Conservation (phyloP, 805 yeast genomes). For the Cyberlindnera euphorbiae region DNA sequence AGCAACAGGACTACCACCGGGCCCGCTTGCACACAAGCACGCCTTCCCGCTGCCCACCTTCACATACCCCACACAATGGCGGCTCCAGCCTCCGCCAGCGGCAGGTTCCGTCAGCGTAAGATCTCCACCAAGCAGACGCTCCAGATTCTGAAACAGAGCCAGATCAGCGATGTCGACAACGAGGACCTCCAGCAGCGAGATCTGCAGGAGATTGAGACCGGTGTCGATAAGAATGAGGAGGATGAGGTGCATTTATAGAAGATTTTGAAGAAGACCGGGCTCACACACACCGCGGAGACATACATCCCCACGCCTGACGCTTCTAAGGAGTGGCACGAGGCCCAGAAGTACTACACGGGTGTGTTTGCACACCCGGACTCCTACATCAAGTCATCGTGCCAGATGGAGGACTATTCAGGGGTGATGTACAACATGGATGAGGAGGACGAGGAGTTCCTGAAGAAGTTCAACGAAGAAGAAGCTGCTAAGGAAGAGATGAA, state of each 20-base stretch:
- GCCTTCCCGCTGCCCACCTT: neutral
- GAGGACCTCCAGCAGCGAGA: slow-evolving; percentile 76
- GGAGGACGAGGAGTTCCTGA: slow-evolving; percentile 66
- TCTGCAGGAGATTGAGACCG: slow-evolving; percentile 86
- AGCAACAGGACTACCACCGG: too few relatives aligned
- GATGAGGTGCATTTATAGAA: slow-evolving; percentile 94
- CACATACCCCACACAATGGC: slow-evolving; percentile 3
- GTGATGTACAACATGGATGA: slow-evolving; percentile 89
- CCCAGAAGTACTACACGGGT: slow-evolving; percentile 62
- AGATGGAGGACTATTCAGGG: slow-evolving; percentile 93
- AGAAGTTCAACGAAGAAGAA: slow-evolving; percentile 33
- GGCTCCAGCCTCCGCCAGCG: slow-evolving; percentile 25
- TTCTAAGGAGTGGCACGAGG: slow-evolving; percentile 75
- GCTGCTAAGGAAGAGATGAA: slow-evolving; percentile 15
- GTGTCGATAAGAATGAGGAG: slow-evolving; percentile 97
- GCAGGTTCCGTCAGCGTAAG: slow-evolving; percentile 85
- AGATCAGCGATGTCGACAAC: slow-evolving; percentile 74
- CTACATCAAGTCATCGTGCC: slow-evolving; percentile 85
- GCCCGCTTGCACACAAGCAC: too few relatives aligned
- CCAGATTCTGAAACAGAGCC: slow-evolving; percentile 69
- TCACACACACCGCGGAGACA: slow-evolving; percentile 42
- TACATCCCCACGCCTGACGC: slow-evolving; percentile 95
- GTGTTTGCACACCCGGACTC: slow-evolving; percentile 66
- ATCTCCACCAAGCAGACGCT: slow-evolving; percentile 87
- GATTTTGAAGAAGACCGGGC: slow-evolving; percentile 77